These are phyloP conservation scores for Didymella lethalis DNA, from an alignment of 2,329 filamentous ascomycete genomes.

Conservation along the genomic window DNA sequence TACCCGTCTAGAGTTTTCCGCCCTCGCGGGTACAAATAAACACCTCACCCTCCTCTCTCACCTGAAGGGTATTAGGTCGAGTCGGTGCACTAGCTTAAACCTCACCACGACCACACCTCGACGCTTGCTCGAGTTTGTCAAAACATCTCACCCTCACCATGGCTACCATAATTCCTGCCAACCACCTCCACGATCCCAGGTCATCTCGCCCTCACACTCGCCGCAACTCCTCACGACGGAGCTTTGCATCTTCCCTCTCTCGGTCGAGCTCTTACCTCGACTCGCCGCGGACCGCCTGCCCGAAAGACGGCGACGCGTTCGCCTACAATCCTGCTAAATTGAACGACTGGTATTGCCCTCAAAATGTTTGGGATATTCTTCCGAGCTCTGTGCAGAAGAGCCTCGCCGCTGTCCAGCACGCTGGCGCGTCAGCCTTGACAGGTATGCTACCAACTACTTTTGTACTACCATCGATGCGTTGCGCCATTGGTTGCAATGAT, in stretches of 20 bases:
- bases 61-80: not conserved
- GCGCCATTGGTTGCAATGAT: constrained; percentile 14
- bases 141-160: constrained; percentile 13
- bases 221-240: constrained; percentile 40
- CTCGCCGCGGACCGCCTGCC: constrained; percentile 42
- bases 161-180: constrained; percentile 33
- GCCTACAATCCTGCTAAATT: constrained; percentile 50
- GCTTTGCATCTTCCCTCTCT: constrained; percentile 34
- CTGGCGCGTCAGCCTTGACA: constrained; percentile 57
- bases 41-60: constrained; percentile 28
- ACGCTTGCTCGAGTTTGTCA: not conserved
- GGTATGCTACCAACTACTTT: constrained; percentile 39
- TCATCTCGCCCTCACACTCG: constrained; percentile 29
- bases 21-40: constrained; percentile 31
- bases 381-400: constrained; percentile 45
- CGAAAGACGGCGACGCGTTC: constrained; percentile 50
- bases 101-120: constrained; percentile 14
- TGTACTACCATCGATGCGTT: constrained; percentile 15
- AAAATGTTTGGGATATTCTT: constrained; percentile 49
- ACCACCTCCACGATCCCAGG: constrained; percentile 33
- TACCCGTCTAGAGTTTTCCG: constrained; percentile 27
- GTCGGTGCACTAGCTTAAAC: constrained; percentile 12
- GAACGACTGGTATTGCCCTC: constrained; percentile 49
- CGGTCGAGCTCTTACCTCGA: constrained; percentile 35
- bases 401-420: constrained; percentile 51